Base-by-base conservation (phyloP, 495 filamentous ascomycete species). In the Aspergillus taichungensis region DNA sequence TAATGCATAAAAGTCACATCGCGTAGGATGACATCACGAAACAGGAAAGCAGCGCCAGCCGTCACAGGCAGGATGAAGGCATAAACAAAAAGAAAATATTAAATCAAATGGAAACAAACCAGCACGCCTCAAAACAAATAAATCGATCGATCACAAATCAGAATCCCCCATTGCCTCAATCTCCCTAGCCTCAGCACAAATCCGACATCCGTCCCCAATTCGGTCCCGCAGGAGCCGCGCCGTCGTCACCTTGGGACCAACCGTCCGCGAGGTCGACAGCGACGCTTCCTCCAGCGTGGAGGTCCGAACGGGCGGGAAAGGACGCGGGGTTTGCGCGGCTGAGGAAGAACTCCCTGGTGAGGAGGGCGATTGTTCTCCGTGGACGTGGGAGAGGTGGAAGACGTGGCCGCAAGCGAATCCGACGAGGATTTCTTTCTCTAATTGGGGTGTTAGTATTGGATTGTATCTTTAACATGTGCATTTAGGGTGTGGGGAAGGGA, bases 391-490 rank as follows among this genome's bases (percentile, higher is more conserved):
- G 6, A 96, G 71, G 52, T 98, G 92, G 64, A 90, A 98, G 29
- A 90, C 76, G 55, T 98, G 90, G 1, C 86, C 83, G 61, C 92
- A 98, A 5, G 86, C 85, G 51, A 96, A 98, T 29, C 86, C 89
- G 6, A 97, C 76, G 7, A 98, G 78, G 6, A 87, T 85, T 50
- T 91, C 81, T 40, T 66, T 73, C 55, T 90, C 85, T 77, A 55
- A n/a, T n/a, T 40, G 24, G 13, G 43, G 9, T 18, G 18, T 39
- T 24, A 30, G 12, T 28, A 10, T 45, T 47, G 8, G 13, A 28
- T 42, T 30, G 37, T 43, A 2, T 34, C 4, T 29, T 8, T 24
- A 28, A 64, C 55, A 37, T 40, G 37, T 13, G 41, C 13, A 3
- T 18, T 24, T 13, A 13, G 9, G 34, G 40, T 10, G 11, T 13